Evolutionary conservation across 2,329 filamentous ascomycete species (phyloP).

Genomic region (Pseudohalonectria lignicola): DNA sequence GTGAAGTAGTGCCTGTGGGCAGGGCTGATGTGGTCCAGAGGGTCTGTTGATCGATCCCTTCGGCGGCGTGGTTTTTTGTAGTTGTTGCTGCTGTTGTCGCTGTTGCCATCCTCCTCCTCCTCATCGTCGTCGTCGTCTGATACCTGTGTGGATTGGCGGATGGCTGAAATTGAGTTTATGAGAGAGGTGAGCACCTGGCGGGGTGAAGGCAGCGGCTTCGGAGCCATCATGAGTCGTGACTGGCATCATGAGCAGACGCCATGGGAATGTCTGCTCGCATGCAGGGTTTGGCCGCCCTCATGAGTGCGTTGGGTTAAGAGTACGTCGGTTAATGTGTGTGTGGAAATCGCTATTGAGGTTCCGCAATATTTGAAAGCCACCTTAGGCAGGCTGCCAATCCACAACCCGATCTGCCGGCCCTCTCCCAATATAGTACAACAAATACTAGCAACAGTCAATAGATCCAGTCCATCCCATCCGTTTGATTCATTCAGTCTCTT

Average conservation of each 20-base stretch:
- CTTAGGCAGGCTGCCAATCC: no score
- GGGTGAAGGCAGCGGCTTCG: constrained; percentile 22
- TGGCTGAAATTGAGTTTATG: constrained; percentile 26
- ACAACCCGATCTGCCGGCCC: no score
- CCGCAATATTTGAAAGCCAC: no score
- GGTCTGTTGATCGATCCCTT: constrained; percentile 14
- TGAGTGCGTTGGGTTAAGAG: background rate
- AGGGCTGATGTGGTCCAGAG: constrained; percentile 22
- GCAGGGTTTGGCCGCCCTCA: background rate
- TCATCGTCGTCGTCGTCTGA: background rate
- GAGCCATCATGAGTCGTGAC: constrained; percentile 3
- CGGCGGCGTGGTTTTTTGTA: constrained; percentile 2
- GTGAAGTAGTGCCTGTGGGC: constrained; percentile 49
- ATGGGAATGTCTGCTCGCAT: no score
- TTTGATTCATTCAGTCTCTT: no score
- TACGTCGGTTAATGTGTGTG: background rate
- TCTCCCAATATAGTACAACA: no score
- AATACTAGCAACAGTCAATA: no score
- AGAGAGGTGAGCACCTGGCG: constrained; percentile 37
- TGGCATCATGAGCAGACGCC: no score
- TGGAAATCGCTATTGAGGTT: background rate
- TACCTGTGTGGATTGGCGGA: constrained; percentile 11
- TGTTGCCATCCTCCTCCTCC: background rate
- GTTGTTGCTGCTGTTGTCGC: constrained; percentile 7
- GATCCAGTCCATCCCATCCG: no score